Conservation (phyloP, 148 eudicot species). For the Dianthus caryophyllus region DNA sequence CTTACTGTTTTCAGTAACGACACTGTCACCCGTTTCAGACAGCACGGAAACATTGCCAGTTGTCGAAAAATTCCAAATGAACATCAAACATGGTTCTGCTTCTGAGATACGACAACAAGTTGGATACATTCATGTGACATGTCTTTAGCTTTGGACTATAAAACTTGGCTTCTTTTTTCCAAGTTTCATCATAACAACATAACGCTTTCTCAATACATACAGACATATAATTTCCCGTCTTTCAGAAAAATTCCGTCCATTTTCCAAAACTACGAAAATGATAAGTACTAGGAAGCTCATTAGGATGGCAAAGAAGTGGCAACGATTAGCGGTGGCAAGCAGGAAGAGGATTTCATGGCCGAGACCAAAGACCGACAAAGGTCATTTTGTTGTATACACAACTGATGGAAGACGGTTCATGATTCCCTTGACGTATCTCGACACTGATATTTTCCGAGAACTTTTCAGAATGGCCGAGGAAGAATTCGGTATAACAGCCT, state of each 20-base stretch:
- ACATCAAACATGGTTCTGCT: conserved; percentile 14
- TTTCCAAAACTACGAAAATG: conserved; percentile 13
- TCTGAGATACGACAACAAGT: background rate
- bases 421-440: conserved; percentile 19
- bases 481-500: conserved; percentile 14
- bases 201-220: background rate
- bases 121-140: conserved; percentile 1
- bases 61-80: background rate
- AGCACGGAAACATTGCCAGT: conserved; percentile 12
- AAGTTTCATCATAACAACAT: background rate
- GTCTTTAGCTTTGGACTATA: conserved; percentile 14
- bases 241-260: background rate
- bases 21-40: background rate
- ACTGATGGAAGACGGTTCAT: conserved; percentile 19
- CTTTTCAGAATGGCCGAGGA: conserved; percentile 22
- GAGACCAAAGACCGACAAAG: conserved; percentile 8
- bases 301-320: conserved; percentile 39
- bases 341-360: conserved; percentile 23
- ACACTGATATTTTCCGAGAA: conserved; percentile 10
- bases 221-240: background rate
- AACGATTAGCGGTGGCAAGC: conserved; percentile 24
- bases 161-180: background rate
- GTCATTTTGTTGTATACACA: conserved; percentile 23
- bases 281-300: conserved; percentile 38
- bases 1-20: too few species aligned